phyloP scores from a whole-genome alignment of 2,329 filamentous ascomycete species.

The Neonectria sp. region DNA sequence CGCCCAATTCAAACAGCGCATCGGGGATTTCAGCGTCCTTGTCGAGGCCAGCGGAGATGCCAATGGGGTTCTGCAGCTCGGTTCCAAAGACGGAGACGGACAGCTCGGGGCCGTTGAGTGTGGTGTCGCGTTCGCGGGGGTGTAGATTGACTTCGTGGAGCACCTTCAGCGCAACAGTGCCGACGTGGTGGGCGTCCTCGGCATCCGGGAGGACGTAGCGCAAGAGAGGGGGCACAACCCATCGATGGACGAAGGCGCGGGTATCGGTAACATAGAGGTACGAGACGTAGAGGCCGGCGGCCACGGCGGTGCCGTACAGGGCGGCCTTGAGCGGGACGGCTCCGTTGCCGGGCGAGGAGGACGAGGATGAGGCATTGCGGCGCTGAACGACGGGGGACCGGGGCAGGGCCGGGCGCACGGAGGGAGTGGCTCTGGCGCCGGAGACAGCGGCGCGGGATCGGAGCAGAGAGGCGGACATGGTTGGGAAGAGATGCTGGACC shows the following conservation, averaged over 20 bases:
- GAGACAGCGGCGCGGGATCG: constrained; percentile 43
- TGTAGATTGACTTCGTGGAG: constrained; percentile 84
- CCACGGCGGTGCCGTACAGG: constrained; percentile 59
- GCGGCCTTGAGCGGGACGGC: constrained; percentile 53
- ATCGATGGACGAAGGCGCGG: constrained; percentile 78
- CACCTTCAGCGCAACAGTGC: constrained; percentile 78
- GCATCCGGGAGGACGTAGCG: constrained; percentile 80
- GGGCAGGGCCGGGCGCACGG: constrained; percentile 37
- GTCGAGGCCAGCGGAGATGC: constrained; percentile 95
- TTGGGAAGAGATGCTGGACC: constrained; percentile 45
- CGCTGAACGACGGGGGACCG: constrained; percentile 42
- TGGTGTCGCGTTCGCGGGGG: constrained; percentile 80
- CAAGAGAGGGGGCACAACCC: constrained; percentile 75
- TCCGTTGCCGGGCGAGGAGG: constrained; percentile 48
- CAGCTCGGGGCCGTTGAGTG: constrained; percentile 52
- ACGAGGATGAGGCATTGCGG: constrained; percentile 53
- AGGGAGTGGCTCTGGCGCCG: constrained; percentile 36
- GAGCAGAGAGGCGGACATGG: constrained; percentile 46
- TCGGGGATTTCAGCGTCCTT: constrained; percentile 94
- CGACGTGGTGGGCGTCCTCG: constrained; percentile 92
- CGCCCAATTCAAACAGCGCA: constrained; percentile 86
- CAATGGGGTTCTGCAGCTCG: constrained; percentile 86
- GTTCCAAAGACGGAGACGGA: constrained; percentile 79
- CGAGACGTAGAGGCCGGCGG: constrained; percentile 60
- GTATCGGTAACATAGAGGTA: constrained; percentile 85